Base-by-base conservation (phyloP, 306 rosid species). In the Oxytropis ochrocephala region DNA sequence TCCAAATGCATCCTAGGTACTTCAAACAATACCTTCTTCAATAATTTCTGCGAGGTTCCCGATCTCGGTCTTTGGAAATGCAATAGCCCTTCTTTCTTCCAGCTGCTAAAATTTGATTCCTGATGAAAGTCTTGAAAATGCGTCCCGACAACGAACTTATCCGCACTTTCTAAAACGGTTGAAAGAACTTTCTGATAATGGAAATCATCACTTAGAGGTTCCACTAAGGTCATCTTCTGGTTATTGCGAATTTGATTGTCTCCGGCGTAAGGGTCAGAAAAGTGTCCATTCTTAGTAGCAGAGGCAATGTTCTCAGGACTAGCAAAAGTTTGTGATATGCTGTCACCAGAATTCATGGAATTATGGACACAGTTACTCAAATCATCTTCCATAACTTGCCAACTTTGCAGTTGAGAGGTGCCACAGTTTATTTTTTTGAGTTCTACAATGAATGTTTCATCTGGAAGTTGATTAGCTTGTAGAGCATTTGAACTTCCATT, bases 361-460 rank as follows among this genome's bases (percentile, higher is more conserved):
- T 87, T 82, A 53, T 62, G 88, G 47, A 81, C 74, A 67, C 85
- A 75, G 48, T 88, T 88, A 75, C 91, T 85, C 14, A 83, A 52
- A 63, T 86, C 96, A 24, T 91, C 96, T 55, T 86, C 92, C 76
- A 86, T 72, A 38, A 86, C 64, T 73, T 82, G 91, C 97, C 96
- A 91, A 85, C 84, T 85, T 69, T 85, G 93, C 39, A 84, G 84
- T 80, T 78, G 89, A 64, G 89, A 87, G 72, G 81, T 77, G 24
- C 75, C 85, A 21, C 81, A 77, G 55, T 80, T 83, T 64, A 70
- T 39, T 60, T 51, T 80, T 55, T 90, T 4, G 3, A 24, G 29
- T 24, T 24, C 90, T 46, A 77, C 72, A 76, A 85, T 71, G 19
- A 77, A 70, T 27, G 86, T 65, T 70, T 78, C 89, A 24, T 87